Percentiles rank a stretch among this genome's conserved stretches.
These are phyloP conservation scores for Tetragonia tetragonoides DNA, from an alignment of 148 eudicot species.

Conservation along the genomic window DNA sequence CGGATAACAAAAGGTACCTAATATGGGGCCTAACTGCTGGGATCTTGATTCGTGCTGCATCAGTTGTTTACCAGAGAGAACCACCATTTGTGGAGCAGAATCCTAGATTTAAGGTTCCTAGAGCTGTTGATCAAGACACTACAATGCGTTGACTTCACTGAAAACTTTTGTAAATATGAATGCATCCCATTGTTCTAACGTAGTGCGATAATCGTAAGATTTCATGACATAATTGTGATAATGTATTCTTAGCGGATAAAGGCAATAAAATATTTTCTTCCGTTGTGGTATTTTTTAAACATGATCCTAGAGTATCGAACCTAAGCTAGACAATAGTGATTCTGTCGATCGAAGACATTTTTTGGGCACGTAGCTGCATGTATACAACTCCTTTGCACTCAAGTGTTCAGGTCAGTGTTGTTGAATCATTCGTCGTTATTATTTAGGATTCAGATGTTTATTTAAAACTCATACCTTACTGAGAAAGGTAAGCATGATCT, in stretches of 20 bases:
- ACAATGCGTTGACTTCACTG: conserved; percentile 38
- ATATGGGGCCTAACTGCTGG: conserved; percentile 96
- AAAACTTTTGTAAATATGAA: conserved; percentile 2
- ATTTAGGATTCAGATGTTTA: neutral
- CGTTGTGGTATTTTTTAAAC: neutral
- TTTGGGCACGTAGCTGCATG: neutral
- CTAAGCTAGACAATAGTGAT: neutral
- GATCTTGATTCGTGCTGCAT: conserved; percentile 82
- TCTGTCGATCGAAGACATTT: neutral
- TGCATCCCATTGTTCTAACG: neutral
- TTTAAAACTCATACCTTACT: neutral
- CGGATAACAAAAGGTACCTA: conserved; percentile 45
- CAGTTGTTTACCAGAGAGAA: conserved; percentile 70
- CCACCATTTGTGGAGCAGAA: conserved; percentile 73
- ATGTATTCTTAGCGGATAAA: conserved; percentile 2
- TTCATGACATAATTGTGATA: neutral
- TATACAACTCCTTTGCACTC: neutral
- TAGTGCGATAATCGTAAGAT: neutral
- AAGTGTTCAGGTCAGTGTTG: conserved; percentile 12
- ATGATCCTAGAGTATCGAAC: neutral
- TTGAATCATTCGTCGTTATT: neutral
- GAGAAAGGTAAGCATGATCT: neutral
- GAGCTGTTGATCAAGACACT: conserved; percentile 38
- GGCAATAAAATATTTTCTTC: neutral
- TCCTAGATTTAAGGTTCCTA: conserved; percentile 59